Conservation (phyloP, 75 land plant genomes). For the Sequoiadendron giganteum region DNA sequence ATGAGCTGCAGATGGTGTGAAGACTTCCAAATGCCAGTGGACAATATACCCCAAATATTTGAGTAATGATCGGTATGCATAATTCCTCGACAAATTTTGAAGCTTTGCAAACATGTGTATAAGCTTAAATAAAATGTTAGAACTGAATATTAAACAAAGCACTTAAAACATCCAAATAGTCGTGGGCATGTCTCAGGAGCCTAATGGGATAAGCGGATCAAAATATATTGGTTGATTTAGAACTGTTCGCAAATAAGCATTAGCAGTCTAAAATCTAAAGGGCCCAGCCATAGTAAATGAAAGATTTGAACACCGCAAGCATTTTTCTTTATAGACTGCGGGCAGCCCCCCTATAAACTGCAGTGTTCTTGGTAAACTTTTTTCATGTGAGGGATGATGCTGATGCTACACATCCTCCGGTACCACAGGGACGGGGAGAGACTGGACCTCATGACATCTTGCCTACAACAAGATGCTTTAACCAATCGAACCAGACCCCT, state of each 20-base stretch:
- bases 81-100: neutral
- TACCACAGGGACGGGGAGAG: no score
- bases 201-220: neutral
- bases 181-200: neutral
- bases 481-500: no score
- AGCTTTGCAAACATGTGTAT: neutral
- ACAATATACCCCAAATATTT: neutral
- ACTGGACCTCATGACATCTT: no score
- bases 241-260: neutral
- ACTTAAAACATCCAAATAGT: neutral
- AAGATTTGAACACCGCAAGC: no score
- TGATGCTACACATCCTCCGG: no score
- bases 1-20: neutral
- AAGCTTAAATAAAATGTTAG: neutral
- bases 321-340: no score
- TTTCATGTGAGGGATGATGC: no score
- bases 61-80: neutral
- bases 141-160: neutral
- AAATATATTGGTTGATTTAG: neutral
- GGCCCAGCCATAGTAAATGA: neutral
- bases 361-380: no score
- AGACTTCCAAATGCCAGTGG: neutral
- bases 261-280: neutral
- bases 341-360: no score
- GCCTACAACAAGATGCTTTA: no score